Evolutionary conservation across 768 basidiomycete species (phyloP), one percentile per base, ranked within the genome.

Genomic region (Favolaschia claudopus): DNA sequence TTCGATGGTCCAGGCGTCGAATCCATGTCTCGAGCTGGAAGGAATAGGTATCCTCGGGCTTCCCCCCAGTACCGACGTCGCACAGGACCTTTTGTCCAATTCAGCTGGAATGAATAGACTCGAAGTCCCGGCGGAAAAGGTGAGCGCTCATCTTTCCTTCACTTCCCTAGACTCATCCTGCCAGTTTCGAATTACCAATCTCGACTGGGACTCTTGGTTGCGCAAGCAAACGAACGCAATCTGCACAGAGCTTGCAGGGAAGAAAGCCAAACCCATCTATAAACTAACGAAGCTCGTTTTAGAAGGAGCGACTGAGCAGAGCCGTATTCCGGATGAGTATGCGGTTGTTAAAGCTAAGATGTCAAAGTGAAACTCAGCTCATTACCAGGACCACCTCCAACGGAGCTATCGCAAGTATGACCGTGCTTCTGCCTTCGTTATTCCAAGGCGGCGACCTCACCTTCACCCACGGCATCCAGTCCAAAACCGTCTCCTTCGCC

Each of bases 21-120:
- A 49, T 37, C 47, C 47, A 27, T 49, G 47, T 37, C 47, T 49
- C 36, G 47, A 49, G 33, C 25, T 49, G 1, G 47, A 49, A 9
- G 34, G 47, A 17, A 49, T 28, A 5, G 47, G 47, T 14, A 8
- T 49, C 12, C 15, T 49, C 24, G 47, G 47, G 28, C 29, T 49
- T 13, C 47, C 47, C 10, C 47, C 38, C 29, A 49, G 47, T 49
- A 12, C 36, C 24, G 4, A 24, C 5, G 47, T n/a, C 19, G 47
- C 47, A 22, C 47, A 37, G 14, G 24, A 24, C n/a, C 47, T 49
- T 13, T 17, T 49, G 24, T 37, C 36, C 5, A n/a, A 37, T n/a
- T 33, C 25, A n/a, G 14, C 4, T 12, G 34, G 34, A 14, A 2
- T 37, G 36, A 33, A 49, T 25, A 27, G 34, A 15, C 33, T 49